phyloP scores from a whole-genome alignment of 2,329 filamentous ascomycete species.

The Trichoderma pleuroti region DNA sequence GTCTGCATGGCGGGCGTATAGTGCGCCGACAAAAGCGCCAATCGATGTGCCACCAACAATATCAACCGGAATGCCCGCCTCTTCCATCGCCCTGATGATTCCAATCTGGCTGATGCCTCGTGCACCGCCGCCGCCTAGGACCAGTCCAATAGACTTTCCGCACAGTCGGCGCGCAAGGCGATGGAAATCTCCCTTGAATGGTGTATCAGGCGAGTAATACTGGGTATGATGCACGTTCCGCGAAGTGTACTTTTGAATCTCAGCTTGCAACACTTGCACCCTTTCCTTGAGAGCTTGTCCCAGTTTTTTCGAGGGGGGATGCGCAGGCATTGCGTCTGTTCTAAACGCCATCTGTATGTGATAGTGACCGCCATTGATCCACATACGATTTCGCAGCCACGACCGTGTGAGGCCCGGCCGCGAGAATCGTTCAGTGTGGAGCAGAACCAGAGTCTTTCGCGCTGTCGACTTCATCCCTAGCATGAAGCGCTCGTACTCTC shows the following conservation, averaged over 20 bases:
- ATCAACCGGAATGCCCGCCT: constrained; percentile 93
- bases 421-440: constrained; percentile 87
- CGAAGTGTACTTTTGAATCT: constrained; percentile 97
- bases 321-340: constrained; percentile 69
- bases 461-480: constrained; percentile 97
- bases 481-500: constrained; percentile 94
- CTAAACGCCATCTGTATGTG: constrained; percentile 95
- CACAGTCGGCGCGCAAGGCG: constrained; percentile 84
- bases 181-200: constrained; percentile 96
- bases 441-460: constrained; percentile 82
- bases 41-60: constrained; percentile 95
- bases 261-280: constrained; percentile 90
- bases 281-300: constrained; percentile 85
- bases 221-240: constrained; percentile 84
- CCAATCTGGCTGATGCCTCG: constrained; percentile 89
- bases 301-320: constrained; percentile 71
- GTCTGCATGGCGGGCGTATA: constrained; percentile 95
- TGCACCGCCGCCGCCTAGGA: constrained; percentile 90
- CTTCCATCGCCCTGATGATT: constrained; percentile 90
- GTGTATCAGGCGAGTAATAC: constrained; percentile 85
- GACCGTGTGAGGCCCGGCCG: constrained; percentile 77
- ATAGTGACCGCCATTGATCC: constrained; percentile 97
- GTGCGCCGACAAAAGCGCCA: constrained; percentile 87
- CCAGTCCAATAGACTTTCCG: constrained; percentile 89
- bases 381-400: constrained; percentile 89